These are phyloP conservation scores for Psilocybe cyanescens DNA, from an alignment of 768 basidiomycete genomes.

Conservation along the genomic window DNA sequence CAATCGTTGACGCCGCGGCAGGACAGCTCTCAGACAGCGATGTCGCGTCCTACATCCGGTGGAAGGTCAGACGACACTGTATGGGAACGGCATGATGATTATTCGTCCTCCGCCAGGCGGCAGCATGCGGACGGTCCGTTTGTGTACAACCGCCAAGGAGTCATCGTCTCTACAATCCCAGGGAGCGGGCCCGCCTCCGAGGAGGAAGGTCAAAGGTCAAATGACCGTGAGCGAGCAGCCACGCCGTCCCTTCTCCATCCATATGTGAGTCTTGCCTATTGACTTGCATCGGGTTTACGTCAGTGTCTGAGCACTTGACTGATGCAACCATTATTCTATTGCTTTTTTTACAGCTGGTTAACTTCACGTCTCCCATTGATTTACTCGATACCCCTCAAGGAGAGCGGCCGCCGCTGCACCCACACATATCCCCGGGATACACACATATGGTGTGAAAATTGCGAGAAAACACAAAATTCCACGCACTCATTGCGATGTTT, in stretches of 20 bases:
- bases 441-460: neutral
- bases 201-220: conserved; percentile 12
- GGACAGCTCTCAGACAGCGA: conserved; percentile 19
- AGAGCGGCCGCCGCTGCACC: conserved; percentile 12
- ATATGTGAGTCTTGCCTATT: conserved; percentile 37
- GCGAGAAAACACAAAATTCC: neutral
- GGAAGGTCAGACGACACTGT: conserved; percentile 33
- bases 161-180: conserved; percentile 20
- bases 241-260: conserved; percentile 40
- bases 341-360: conserved; percentile 34
- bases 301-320: neutral
- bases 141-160: conserved; percentile 28
- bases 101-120: conserved; percentile 19
- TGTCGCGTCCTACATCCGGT: conserved; percentile 28
- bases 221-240: conserved; percentile 20
- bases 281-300: neutral
- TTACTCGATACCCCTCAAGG: conserved; percentile 26
- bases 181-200: conserved; percentile 17
- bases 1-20: conserved; percentile 18
- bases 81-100: conserved; percentile 29
- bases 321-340: neutral
- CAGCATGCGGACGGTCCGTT: conserved; percentile 36
- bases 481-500: neutral
- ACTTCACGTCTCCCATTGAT: conserved; percentile 49
- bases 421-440: conserved; percentile 4